A percentile compares a stretch with the other conserved stretches of the same genome.
phyloP scores from a whole-genome alignment of 768 basidiomycete species.

The Kwoniella heveanensis region DNA sequence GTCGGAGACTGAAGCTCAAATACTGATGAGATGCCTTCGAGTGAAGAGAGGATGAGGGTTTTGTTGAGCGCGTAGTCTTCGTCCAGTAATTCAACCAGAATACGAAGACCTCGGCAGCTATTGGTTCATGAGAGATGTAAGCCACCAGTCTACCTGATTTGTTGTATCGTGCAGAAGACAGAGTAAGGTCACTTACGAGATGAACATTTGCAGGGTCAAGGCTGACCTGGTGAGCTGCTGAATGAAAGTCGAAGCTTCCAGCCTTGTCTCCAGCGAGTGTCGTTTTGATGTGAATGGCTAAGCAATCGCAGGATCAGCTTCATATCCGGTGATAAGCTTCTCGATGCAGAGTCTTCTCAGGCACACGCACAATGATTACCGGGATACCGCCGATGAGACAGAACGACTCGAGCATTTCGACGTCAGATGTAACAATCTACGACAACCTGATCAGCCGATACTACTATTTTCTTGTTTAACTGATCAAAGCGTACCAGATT shows the following conservation, averaged over 20 bases:
- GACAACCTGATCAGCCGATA: background rate
- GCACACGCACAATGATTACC: slow-evolving; percentile 78
- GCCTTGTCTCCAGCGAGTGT: slow-evolving; percentile 85
- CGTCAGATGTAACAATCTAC: slow-evolving; percentile 65
- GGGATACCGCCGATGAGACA: slow-evolving; percentile 87
- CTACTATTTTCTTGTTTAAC: background rate
- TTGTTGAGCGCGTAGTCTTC: slow-evolving; percentile 92
- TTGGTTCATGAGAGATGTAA: background rate
- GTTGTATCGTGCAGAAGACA: too few species aligned
- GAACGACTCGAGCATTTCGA: slow-evolving; percentile 88
- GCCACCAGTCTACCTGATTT: too few species aligned
- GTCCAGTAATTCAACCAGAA: slow-evolving; percentile 92
- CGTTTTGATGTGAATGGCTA: slow-evolving; percentile 88
- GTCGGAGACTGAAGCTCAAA: slow-evolving; percentile 90
- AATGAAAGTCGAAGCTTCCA: slow-evolving; percentile 95
- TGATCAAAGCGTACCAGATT: slow-evolving; percentile 67
- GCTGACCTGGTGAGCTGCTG: slow-evolving; percentile 84
- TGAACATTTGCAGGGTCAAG: slow-evolving; percentile 96
- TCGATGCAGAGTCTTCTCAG: too few species aligned
- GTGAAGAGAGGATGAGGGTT: slow-evolving; percentile 85
- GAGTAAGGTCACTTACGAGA: slow-evolving; percentile 74
- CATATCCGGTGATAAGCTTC: too few species aligned
- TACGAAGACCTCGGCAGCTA: slow-evolving; percentile 91
- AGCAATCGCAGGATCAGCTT: too few species aligned
- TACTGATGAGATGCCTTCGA: slow-evolving; percentile 91